These are phyloP conservation scores for Diaporthe sp. DNA, from an alignment of 2,329 filamentous ascomycete genomes.

Conservation along the genomic window DNA sequence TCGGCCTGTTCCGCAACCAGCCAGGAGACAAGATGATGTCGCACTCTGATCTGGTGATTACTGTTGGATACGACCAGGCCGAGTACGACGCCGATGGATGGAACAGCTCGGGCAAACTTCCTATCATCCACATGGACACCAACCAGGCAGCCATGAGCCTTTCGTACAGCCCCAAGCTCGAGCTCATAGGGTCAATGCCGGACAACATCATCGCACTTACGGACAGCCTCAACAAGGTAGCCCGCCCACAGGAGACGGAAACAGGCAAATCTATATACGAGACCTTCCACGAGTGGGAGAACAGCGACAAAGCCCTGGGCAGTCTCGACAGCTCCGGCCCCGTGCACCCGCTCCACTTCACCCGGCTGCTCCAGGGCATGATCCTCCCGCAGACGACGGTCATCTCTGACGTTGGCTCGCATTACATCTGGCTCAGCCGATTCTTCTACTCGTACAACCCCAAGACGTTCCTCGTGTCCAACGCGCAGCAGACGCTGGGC, in stretches of 20 bases:
- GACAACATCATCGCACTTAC: slow-evolving; percentile 56
- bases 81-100: slow-evolving; percentile 62
- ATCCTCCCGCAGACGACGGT: slow-evolving; percentile 58
- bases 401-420: slow-evolving; percentile 61
- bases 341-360: slow-evolving; percentile 62
- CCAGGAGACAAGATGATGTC: slow-evolving; percentile 60
- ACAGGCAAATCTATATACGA: slow-evolving; percentile 51
- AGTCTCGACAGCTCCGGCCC: slow-evolving; percentile 45
- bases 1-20: slow-evolving; percentile 64
- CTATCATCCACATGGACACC: slow-evolving; percentile 61
- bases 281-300: slow-evolving; percentile 55
- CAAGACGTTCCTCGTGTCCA: slow-evolving; percentile 60
- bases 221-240: slow-evolving; percentile 50
- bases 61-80: slow-evolving; percentile 62
- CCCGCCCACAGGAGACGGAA: slow-evolving; percentile 53
- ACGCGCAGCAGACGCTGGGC: slow-evolving; percentile 64
- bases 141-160: slow-evolving; percentile 55
- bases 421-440: slow-evolving; percentile 64
- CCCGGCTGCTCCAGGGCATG: slow-evolving; percentile 56
- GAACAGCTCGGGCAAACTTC: slow-evolving; percentile 55
- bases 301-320: slow-evolving; percentile 43
- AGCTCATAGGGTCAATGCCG: slow-evolving; percentile 58
- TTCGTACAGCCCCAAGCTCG: slow-evolving; percentile 57
- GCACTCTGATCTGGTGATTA: slow-evolving; percentile 59
- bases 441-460: slow-evolving; percentile 61